These are phyloP conservation scores for Salix caprea DNA, from an alignment of 345 rosid genomes.

Conservation along the genomic window DNA sequence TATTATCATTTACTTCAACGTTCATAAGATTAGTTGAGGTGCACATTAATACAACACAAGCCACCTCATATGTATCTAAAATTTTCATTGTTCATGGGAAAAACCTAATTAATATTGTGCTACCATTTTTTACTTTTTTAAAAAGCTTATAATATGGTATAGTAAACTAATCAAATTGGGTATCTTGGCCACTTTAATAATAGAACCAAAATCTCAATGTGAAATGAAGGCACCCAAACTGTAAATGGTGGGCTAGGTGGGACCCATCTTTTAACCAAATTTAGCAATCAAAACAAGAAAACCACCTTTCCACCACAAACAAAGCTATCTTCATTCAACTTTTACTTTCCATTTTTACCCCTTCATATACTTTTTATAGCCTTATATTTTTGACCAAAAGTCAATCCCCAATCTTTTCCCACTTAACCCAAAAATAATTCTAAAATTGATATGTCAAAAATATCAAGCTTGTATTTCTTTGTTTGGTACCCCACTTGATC, in stretches of 20 bases:
- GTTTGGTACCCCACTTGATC: conserved; percentile 4
- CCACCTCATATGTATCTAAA: no score
- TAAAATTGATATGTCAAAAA: conserved; percentile 16
- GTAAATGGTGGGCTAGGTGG: conserved; percentile 19
- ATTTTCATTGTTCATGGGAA: neutral
- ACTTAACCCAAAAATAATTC: neutral
- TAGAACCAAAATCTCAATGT: neutral
- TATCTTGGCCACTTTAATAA: neutral
- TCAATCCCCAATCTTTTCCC: conserved; percentile 9
- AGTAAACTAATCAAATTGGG: no score
- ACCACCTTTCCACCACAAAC: conserved; percentile 9
- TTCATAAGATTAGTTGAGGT: no score
- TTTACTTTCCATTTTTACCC: neutral
- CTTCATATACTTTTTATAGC: neutral
- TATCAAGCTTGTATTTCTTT: conserved; percentile 10
- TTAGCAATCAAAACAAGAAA: conserved; percentile 15
- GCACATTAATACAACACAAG: no score
- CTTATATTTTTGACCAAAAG: neutral
- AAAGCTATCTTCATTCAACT: neutral
- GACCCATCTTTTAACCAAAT: conserved; percentile 14
- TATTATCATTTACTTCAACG: no score
- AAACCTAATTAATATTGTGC: neutral
- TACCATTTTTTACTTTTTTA: no score
- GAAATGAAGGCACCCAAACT: conserved; percentile 3
- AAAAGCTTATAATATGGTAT: no score